Evolutionary conservation across 164 flowering plant genomes (phyloP).

Genomic region (Liriodendron chinense): DNA sequence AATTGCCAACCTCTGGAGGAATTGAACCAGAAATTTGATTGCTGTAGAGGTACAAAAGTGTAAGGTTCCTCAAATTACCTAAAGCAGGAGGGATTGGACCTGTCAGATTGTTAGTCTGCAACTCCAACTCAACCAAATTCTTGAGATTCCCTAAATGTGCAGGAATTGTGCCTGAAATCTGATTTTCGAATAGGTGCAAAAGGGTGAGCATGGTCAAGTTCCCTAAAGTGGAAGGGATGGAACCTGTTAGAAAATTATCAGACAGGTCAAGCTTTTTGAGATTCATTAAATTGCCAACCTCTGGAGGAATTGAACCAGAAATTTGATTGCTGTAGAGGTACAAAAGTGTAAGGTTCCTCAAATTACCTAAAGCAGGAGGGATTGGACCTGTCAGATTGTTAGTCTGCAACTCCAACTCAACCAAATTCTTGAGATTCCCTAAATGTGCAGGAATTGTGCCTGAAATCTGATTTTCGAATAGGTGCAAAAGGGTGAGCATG

Average conservation of each 20-base stretch:
- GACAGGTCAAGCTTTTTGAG: background rate
- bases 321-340: background rate
- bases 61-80: background rate
- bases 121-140: background rate
- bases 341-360: background rate
- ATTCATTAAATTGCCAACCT: background rate
- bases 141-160: slow-evolving; percentile 23
- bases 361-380: background rate
- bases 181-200: no score
- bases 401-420: background rate
- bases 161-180: slow-evolving; percentile 25
- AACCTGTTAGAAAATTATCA: background rate
- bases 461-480: slow-evolving; percentile 13
- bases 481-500: no score
- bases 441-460: slow-evolving; percentile 31
- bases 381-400: background rate
- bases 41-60: background rate
- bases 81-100: background rate
- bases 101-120: background rate
- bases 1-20: slow-evolving; percentile 3
- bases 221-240: background rate
- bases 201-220: background rate
- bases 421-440: slow-evolving; percentile 14
- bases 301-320: slow-evolving; percentile 3
- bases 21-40: slow-evolving; percentile 2